phyloP scores from a whole-genome alignment of 148 eudicot genomes.

The Arbutus unedo region DNA sequence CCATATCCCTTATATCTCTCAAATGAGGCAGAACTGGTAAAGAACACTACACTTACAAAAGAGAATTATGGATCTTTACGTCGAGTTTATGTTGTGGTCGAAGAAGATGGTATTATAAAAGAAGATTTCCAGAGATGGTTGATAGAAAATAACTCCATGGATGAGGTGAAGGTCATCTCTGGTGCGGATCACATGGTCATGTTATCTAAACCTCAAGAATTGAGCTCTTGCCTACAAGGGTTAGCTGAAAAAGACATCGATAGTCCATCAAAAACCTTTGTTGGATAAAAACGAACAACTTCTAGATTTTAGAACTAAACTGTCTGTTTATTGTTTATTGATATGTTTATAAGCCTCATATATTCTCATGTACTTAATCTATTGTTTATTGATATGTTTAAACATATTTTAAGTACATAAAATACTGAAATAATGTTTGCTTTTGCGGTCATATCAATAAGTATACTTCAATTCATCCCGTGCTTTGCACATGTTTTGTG shows the following conservation, averaged over 20 bases:
- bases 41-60: constrained; percentile 21
- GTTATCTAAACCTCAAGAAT: constrained; percentile 27
- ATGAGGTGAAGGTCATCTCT: constrained; percentile 29
- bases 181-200: constrained; percentile 35
- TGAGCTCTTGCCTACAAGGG: constrained; percentile 15
- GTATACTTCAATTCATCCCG: too few species aligned
- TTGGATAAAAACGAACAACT: too few species aligned
- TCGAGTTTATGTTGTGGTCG: constrained; percentile 23
- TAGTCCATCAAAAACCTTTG: too few species aligned
- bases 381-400: too few species aligned
- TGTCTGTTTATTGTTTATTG: too few species aligned
- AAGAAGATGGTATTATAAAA: constrained; percentile 12
- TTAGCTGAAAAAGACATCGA: constrained; percentile 18
- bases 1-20: background rate
- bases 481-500: too few species aligned
- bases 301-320: too few species aligned
- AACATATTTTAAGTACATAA: too few species aligned
- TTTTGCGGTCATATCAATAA: too few species aligned
- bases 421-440: too few species aligned
- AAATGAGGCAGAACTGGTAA: background rate
- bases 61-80: constrained; percentile 21
- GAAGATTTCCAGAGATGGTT: constrained; percentile 23
- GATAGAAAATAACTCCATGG: constrained; percentile 23
- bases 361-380: too few species aligned
- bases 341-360: too few species aligned